phyloP scores from a whole-genome alignment of 2,329 filamentous ascomycete genomes.

The Boeremia lycopersici region DNA sequence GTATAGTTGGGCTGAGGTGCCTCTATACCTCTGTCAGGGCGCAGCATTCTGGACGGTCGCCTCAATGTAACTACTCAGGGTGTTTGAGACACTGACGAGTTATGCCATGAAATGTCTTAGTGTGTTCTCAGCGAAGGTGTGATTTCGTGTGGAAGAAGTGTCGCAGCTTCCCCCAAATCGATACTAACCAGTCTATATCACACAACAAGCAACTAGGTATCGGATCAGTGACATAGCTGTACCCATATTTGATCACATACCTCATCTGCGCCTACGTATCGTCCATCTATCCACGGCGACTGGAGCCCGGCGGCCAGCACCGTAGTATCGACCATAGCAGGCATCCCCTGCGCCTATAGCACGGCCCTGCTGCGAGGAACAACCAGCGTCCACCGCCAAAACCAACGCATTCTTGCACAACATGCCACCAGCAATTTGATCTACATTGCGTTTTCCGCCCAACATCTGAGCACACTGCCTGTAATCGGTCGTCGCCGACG shows the following conservation, averaged over 20 bases:
- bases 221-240: neutral
- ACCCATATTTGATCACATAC: neutral
- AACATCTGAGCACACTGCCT: neutral
- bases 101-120: neutral
- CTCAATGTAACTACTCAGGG: constrained; percentile 1
- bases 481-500: constrained; percentile 11
- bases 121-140: neutral
- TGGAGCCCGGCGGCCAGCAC: neutral
- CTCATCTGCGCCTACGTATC: neutral
- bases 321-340: neutral
- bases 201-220: neutral
- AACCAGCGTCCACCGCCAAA: constrained; percentile 10
- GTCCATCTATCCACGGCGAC: neutral
- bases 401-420: constrained; percentile 18
- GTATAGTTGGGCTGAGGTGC: constrained; percentile 9
- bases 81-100: neutral
- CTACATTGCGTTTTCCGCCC: constrained; percentile 2
- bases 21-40: neutral
- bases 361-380: constrained; percentile 8
- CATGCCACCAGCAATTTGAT: constrained; percentile 12
- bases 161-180: neutral
- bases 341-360: constrained; percentile 14
- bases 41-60: neutral
- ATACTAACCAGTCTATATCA: neutral
- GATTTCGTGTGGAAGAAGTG: neutral